A percentile compares a stretch with the other conserved stretches of the same genome.
Conservation (phyloP, 1,139 yeast genomes). For the Hanseniaspora sp. region DNA sequence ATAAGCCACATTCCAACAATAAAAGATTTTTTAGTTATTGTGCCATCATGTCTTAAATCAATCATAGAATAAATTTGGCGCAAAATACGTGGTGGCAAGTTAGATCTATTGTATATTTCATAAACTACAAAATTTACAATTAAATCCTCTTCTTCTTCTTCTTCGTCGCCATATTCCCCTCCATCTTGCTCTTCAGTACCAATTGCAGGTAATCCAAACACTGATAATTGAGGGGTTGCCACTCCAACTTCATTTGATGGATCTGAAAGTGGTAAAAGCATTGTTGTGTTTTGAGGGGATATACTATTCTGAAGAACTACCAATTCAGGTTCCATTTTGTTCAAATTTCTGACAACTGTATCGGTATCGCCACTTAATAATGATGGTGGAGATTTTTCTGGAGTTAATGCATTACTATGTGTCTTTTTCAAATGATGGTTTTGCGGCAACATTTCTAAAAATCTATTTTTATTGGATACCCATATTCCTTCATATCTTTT, state of each 20-base stretch:
- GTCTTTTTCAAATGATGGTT: constrained; percentile 10
- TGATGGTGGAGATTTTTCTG: not conserved
- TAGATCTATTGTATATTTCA: constrained; percentile 69
- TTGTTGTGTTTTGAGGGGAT: too few species aligned
- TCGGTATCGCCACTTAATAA: too few species aligned
- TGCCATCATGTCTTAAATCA: constrained; percentile 65
- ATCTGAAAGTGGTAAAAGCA: too few species aligned
- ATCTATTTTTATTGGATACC: constrained; percentile 73
- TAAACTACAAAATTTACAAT: constrained; percentile 47
- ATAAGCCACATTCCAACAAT: constrained; percentile 93
- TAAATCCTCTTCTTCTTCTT: constrained; percentile 33
- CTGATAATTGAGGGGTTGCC: too few species aligned
- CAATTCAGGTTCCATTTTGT: too few species aligned
- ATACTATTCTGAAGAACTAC: too few species aligned
- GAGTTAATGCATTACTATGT: constrained; percentile 15
- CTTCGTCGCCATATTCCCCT: not conserved
- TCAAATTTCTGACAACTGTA: too few species aligned
- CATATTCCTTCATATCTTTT: constrained; percentile 87
- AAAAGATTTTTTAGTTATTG: constrained; percentile 68
- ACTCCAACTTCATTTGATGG: not conserved
- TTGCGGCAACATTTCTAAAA: constrained; percentile 33
- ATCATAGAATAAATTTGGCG: constrained; percentile 69
- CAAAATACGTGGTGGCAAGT: constrained; percentile 53
- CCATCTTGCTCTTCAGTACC: too few species aligned
- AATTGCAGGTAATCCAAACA: too few species aligned